Base-by-base conservation (phyloP, 1,284 basidiomycete species). In the Ustilago trichophora region DNA sequence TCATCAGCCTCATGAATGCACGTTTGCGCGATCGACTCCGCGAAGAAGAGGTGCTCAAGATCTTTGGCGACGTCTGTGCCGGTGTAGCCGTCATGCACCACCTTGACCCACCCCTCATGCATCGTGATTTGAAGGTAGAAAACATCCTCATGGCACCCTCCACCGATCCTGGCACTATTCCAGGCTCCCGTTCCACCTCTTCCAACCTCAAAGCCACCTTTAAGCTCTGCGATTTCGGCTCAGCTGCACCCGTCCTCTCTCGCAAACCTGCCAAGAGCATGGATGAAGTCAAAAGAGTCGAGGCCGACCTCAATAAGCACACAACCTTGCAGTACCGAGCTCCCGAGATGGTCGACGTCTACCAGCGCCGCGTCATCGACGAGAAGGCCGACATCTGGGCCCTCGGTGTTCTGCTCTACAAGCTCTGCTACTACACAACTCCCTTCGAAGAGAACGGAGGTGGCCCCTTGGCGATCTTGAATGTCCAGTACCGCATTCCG, bases 1-100 rank as follows among this genome's bases (percentile, higher is more conserved):
- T 98, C 75, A 98, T 99, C 83, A 96, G 98, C 83, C 92, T 98
- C 88, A 92, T 99, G 90, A 99, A 99, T 83, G 89, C 93, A 72
- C 87, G 95, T 43, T 86, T 98, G 33, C 88, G 94, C 45, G 92
- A 98, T 82, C 88, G 96, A 21, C 85, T 98, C 40, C 92, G 91
- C 3, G 96, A 98, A 83, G 86, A 88, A 24, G 96, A 99, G 82
- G 98, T 99, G 75, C 86, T 99, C 44, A 92, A 93, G 82, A 98
- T 99, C 78, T 98, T 99, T 46, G 67, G 69, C 22, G 78, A 81
- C 29, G 76, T 81, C 29, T 77, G 75, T 50, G 66, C 63, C 13
- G 79, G 72, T 32, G 58, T 81, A 12, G 66, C 68, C 35, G 75
- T 77, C 38, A 98, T 99, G 96, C 96, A 99, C 82, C 90, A 92